Base-by-base conservation (phyloP, 2,329 filamentous ascomycete species). In the Aspergillus japonicus region DNA sequence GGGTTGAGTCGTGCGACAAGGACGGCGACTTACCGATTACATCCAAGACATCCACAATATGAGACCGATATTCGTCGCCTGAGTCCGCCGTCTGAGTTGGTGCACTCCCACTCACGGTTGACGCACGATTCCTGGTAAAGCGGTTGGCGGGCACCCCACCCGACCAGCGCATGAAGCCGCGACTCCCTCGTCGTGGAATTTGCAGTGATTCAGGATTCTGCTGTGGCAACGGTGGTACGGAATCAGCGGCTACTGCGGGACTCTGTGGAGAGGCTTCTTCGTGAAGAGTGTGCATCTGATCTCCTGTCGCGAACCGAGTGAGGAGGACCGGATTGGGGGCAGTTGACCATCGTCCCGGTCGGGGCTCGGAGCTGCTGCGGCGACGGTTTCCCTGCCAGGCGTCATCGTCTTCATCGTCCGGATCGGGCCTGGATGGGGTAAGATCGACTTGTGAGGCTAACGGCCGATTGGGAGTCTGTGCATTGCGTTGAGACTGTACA, bases 21-120 rank as follows among this genome's bases (percentile, higher is more conserved):
- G 23, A 50, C n/a, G 23, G 35, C 26, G 55, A 74, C 83, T 61
- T 80, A 89, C 87, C 87, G 64, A 91, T 80, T 33, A 89, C 84
- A 75, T 90, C 88, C 53, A 91, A 76, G 16, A 90, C 76, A 72
- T 90, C 87, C 6, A 90, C 87, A 64, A 90, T 79, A 64, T 84
- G 82, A 11, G 82, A 75, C 26, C 85, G 83, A 68, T 89, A 89
- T 62, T 89, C 83, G 50, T 73, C 64, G 54, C 58, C 56, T 47
- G 26, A 11, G 11, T 66, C 53, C 19, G 57, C 35, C 24, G 50
- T 42, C 3, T 62, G 58, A 26, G 60, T 58, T 24, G 70, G 65
- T 7, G 62, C 47, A 23, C 59, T 54, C 12, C 69, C 70, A 23
- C 64, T 64, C 1, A 73, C 66, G 11, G 73, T 75, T 4, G 68